Evolutionary conservation across 331 rosid species (phyloP).

Genomic region (Rosa hybrid): DNA sequence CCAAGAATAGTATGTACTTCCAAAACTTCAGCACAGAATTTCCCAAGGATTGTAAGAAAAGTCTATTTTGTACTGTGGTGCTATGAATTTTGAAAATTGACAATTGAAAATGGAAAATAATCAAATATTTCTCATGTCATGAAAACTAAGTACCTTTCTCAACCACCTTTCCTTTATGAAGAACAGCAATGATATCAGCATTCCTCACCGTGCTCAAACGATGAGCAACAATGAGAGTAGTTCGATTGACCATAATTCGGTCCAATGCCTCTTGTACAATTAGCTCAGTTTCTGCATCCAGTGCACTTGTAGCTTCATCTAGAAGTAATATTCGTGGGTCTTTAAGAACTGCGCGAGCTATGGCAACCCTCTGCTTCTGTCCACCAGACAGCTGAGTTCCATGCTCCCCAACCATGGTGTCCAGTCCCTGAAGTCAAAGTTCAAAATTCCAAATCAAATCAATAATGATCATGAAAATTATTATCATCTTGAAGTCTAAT

Average conservation of each 20-base stretch:
- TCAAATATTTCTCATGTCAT: background rate
- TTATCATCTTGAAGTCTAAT: too few species aligned
- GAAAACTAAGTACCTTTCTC: slow-evolving; percentile 50
- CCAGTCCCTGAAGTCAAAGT: slow-evolving; percentile 47
- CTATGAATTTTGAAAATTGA: background rate
- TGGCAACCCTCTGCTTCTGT: slow-evolving; percentile 30
- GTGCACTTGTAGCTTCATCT: slow-evolving; percentile 26
- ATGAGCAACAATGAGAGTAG: slow-evolving; percentile 45
- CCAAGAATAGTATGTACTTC: background rate
- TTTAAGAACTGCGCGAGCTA: slow-evolving; percentile 69
- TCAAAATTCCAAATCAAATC: background rate
- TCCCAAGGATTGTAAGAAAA: too few species aligned
- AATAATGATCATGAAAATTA: too few species aligned
- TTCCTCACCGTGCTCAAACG: slow-evolving; percentile 70
- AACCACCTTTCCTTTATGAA: slow-evolving; percentile 67
- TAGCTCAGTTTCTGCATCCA: background rate
- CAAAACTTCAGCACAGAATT: too few species aligned
- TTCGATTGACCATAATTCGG: background rate
- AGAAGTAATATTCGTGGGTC: slow-evolving; percentile 70
- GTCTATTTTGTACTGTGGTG: background rate
- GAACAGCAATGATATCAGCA: slow-evolving; percentile 70
- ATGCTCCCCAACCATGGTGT: slow-evolving; percentile 37
- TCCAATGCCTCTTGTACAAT: slow-evolving; percentile 48
- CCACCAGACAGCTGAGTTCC: slow-evolving; percentile 5
- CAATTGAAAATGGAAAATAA: too few species aligned